A percentile compares a stretch with the other conserved stretches of the same genome.
Conservation (phyloP, 129 eudicot genomes). For the Heracleum sosnowskyi region DNA sequence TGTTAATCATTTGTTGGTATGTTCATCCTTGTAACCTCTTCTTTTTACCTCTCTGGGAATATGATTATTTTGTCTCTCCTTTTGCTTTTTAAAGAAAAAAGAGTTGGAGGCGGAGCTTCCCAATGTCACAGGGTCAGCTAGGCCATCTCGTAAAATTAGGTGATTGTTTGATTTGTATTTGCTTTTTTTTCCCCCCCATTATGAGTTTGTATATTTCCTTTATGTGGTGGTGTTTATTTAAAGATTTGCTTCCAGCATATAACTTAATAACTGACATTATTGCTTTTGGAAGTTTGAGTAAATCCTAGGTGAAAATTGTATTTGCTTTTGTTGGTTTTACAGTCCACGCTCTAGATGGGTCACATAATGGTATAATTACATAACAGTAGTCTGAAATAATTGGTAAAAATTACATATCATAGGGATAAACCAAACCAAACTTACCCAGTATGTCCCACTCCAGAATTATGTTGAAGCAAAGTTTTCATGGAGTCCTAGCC, state of each 20-base stretch:
- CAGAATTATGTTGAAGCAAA: background rate
- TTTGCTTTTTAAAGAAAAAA: constrained; percentile 56
- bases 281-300: background rate
- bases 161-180: constrained; percentile 9
- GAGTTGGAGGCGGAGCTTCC: constrained; percentile 97
- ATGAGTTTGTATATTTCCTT: background rate
- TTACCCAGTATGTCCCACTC: background rate
- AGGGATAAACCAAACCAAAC: background rate
- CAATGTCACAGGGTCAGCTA: constrained; percentile 76
- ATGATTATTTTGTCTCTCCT: background rate
- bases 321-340: background rate
- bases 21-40: background rate
- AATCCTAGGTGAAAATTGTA: background rate
- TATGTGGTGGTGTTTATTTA: background rate
- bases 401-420: background rate
- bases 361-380: background rate
- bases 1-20: background rate
- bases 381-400: background rate
- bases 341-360: background rate
- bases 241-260: background rate
- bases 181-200: too few relatives aligned
- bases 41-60: background rate
- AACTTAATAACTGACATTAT: background rate
- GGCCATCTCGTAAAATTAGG: constrained; percentile 96
- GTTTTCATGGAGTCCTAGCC: background rate